Percentiles rank a stretch among this genome's conserved stretches.
phyloP scores from a whole-genome alignment of 345 rosid species.

The Eutrema heterophyllum region DNA sequence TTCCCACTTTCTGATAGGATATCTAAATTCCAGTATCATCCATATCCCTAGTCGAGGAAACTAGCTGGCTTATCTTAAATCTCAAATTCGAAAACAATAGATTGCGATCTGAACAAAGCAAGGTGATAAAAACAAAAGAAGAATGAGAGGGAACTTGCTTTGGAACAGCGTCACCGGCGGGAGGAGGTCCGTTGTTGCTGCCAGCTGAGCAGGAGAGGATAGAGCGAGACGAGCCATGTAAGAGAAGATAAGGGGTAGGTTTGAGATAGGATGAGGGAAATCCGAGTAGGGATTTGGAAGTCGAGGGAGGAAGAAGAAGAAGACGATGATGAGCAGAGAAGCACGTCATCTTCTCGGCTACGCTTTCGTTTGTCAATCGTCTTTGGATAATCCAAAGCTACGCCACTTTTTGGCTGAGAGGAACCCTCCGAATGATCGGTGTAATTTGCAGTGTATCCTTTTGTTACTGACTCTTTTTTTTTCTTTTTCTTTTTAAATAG shows the following conservation, averaged over 20 bases:
- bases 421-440: not conserved
- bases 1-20: not conserved
- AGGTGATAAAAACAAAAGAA: not conserved
- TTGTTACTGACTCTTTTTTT: too few species aligned
- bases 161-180: conserved; percentile 44
- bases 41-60: not conserved
- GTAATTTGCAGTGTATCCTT: too few species aligned
- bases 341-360: conserved; percentile 14
- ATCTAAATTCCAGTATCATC: not conserved
- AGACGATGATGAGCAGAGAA: conserved; percentile 32
- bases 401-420: not conserved
- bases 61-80: not conserved
- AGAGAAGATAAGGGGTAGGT: conserved; percentile 18
- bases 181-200: conserved; percentile 34
- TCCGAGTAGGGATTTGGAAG: conserved; percentile 25
- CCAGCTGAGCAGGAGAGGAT: conserved; percentile 36
- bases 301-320: conserved; percentile 27
- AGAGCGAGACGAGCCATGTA: conserved; percentile 24
- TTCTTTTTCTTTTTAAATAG: too few species aligned
- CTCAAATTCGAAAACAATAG: not conserved
- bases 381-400: conserved; percentile 7
- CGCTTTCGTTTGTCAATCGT: not conserved
- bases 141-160: conserved; percentile 36
- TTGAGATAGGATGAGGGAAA: conserved; percentile 23
- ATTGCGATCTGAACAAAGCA: not conserved